Conservation (phyloP, 345 rosid genomes). For the Erucastrum elatum region DNA sequence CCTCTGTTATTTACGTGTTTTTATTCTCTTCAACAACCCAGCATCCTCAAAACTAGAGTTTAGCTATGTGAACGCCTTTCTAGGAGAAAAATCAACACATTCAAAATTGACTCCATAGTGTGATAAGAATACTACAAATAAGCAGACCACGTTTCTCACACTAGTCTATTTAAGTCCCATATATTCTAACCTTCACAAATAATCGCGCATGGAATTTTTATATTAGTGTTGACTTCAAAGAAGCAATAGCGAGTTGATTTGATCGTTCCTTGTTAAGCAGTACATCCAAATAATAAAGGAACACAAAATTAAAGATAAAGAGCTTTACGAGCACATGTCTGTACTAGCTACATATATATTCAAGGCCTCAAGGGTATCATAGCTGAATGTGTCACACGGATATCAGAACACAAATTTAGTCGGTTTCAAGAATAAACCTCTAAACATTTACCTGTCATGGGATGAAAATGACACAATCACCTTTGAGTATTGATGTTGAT, state of each 20-base stretch:
- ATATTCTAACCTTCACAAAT: background rate
- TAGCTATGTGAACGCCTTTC: background rate
- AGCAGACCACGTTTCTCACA: conserved; percentile 2
- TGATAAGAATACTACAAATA: background rate
- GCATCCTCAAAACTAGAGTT: background rate
- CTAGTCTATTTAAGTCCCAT: background rate
- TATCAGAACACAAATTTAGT: background rate
- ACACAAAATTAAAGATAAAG: background rate
- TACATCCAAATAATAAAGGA: background rate
- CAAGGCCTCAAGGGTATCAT: background rate
- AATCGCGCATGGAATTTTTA: background rate
- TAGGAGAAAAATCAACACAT: background rate
- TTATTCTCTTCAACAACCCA: background rate
- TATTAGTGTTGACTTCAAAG: background rate
- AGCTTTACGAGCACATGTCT: background rate
- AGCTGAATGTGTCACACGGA: background rate
- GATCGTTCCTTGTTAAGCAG: background rate
- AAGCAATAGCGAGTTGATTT: background rate
- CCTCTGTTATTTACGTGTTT: background rate
- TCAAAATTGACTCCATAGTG: background rate
- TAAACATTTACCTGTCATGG: conserved; percentile 2
- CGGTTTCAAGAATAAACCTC: background rate
- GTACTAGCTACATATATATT: background rate
- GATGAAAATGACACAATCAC: conserved; percentile 1
- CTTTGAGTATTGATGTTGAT: background rate